Conservation (phyloP, 108 stramenopile species). For the Nitzschia sp. region DNA sequence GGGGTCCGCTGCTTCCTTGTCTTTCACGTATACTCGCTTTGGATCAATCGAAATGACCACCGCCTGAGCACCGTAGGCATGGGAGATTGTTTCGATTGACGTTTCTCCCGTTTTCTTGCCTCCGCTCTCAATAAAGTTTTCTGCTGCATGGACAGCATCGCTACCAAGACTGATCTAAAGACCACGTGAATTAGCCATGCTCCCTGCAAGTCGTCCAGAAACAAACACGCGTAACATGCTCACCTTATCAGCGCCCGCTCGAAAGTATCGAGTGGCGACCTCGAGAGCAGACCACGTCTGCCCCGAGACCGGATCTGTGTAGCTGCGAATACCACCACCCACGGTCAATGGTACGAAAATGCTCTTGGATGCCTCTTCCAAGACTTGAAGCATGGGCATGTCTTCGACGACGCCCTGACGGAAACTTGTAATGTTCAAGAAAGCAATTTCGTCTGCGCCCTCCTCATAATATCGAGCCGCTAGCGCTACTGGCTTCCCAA, state of each 20-base stretch:
- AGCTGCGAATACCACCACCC: constrained; percentile 97
- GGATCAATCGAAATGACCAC: constrained; percentile 98
- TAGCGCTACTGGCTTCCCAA: constrained; percentile 95
- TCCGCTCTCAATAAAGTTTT: constrained; percentile 58
- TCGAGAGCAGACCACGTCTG: constrained; percentile 87
- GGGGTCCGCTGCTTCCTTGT: constrained; percentile 46
- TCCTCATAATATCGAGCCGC: constrained; percentile 93
- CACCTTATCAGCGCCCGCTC: constrained; percentile 98
- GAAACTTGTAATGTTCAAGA: constrained; percentile 97
- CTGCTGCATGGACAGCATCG: constrained; percentile 94
- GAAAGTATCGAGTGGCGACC: constrained; percentile 96
- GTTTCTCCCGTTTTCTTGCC: constrained; percentile 75
- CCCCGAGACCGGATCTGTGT: constrained; percentile 84
- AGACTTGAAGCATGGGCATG: constrained; percentile 96
- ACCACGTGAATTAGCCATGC: neutral
- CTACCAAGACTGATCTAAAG: constrained; percentile 80
- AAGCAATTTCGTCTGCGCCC: constrained; percentile 96
- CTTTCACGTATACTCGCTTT: constrained; percentile 86
- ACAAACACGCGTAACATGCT: neutral
- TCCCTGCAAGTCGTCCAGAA: neutral
- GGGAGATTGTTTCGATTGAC: constrained; percentile 91
- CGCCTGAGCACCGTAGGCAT: constrained; percentile 96
- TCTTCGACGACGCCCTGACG: constrained; percentile 94
- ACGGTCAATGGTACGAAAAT: constrained; percentile 98
- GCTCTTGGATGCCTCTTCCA: constrained; percentile 89